phyloP scores from a whole-genome alignment of 2,329 filamentous ascomycete species.

The Aquanectria penicillioides region DNA sequence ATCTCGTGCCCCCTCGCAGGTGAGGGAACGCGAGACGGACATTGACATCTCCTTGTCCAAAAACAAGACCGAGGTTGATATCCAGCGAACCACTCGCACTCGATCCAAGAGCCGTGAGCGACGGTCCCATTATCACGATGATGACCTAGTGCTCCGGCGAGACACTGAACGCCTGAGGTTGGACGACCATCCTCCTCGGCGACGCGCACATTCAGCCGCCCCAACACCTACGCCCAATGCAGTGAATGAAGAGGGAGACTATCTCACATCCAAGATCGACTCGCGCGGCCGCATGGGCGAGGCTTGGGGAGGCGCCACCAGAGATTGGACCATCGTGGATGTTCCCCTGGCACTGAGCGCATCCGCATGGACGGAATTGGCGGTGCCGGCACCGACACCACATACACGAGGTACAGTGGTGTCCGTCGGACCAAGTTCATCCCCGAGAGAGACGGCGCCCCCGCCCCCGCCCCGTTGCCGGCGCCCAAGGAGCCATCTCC shows the following conservation, averaged over 20 bases:
- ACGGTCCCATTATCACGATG: conserved; percentile 61
- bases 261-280: conserved; percentile 66
- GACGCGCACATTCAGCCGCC: conserved; percentile 63
- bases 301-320: conserved; percentile 77
- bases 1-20: conserved; percentile 56
- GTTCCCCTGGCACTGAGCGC: conserved; percentile 85
- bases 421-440: conserved; percentile 79
- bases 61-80: conserved; percentile 67
- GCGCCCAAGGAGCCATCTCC: conserved; percentile 42
- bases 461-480: conserved; percentile 30
- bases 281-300: conserved; percentile 75
- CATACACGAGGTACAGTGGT: conserved; percentile 83
- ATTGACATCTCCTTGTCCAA: conserved; percentile 69
- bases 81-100: conserved; percentile 53
- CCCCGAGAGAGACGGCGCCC: conserved; percentile 69
- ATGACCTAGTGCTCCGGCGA: conserved; percentile 73
- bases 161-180: conserved; percentile 61
- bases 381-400: conserved; percentile 79
- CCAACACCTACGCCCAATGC: conserved; percentile 48
- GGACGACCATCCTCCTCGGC: conserved; percentile 55
- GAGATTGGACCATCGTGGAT: conserved; percentile 84
- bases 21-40: conserved; percentile 64
- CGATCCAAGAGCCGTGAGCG: conserved; percentile 53
- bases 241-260: conserved; percentile 70
- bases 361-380: conserved; percentile 85